A percentile compares a stretch with the other conserved stretches of the same genome.
Evolutionary conservation across 176 grass and related monocot genomes (phyloP).

Genomic region (Avena insularis): DNA sequence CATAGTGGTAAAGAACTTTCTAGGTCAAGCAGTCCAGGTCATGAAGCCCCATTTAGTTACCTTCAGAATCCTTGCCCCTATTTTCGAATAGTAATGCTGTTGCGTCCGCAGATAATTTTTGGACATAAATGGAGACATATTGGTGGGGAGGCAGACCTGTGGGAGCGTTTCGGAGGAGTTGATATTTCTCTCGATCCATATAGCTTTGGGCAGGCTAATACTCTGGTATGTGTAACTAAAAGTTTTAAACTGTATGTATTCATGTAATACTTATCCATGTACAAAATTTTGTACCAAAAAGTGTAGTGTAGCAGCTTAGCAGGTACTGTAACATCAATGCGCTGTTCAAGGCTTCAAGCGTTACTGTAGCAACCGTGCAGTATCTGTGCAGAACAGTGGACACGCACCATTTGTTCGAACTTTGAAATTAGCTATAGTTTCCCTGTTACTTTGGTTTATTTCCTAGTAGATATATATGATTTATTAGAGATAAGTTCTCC

Average conservation of each 20-base stretch:
- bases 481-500: background rate
- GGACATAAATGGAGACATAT: conserved; percentile 97
- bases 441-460: background rate
- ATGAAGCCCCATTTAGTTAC: background rate
- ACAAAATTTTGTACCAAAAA: conserved; percentile 24
- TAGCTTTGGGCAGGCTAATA: conserved; percentile 97
- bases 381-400: background rate
- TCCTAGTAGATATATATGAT: background rate
- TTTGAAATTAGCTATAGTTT: background rate
- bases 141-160: conserved; percentile 80
- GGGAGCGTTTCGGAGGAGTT: conserved; percentile 94
- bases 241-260: background rate
- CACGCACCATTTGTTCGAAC: background rate
- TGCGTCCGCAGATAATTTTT: conserved; percentile 74
- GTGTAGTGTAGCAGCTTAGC: background rate
- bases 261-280: conserved; percentile 26
- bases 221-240: conserved; percentile 60
- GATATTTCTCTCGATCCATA: conserved; percentile 86
- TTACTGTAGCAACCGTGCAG: background rate
- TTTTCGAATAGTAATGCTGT: conserved; percentile 16
- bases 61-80: background rate
- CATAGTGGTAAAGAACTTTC: background rate
- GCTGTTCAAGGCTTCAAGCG: background rate
- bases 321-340: background rate
- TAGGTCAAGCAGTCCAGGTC: background rate